Evolutionary conservation across 2,329 filamentous ascomycete species (phyloP), one percentile per base, ranked within the genome.

Genomic region (Pseudogymnoascus sp.): DNA sequence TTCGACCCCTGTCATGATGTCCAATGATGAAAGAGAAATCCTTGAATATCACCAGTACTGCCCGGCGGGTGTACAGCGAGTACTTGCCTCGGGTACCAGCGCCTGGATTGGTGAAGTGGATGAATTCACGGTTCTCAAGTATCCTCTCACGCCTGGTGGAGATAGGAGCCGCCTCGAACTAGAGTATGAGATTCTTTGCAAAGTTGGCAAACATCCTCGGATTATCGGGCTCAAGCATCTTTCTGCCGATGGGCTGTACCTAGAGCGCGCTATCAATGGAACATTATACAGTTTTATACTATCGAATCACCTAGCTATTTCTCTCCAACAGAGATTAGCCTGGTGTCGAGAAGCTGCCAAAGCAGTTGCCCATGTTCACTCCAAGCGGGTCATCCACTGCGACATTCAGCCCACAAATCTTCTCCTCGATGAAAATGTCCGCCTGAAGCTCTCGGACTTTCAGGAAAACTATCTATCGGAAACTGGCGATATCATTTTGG

Each of bases 121-220:
- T 28, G 63, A 67, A 14, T 66, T 63, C 4, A 69, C 66, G 19
- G 61, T 70, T 61, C 35, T 70, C 16, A 69, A 70, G 60, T 70
- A 69, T 63, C 60, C 66, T 31, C 65, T 68, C 35, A 62, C 61
- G 28, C 62, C 59, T 8, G 62, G 62, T 7, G 65, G 65, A 16
- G 65, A 67, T 43, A 65, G 60, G 40, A 62, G 61, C 14, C 59
- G 67, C 5, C 64, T 70, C 41, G 33, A 66, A 19, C 38, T 46
- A 22, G 67, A 69, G 41, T 28, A 56, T 35, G 40, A 62, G 28
- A 41, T 69, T 59, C 64, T 68, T 14, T 16, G 56, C n/a, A 62
- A 64, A 7, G 31, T 67, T 43, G 66, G 65, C 24, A 26, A 50
- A 28, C 64, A 65, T 22, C 59, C 56, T 64, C 59, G 59, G 37